These are phyloP conservation scores for Venturia oleaginea DNA, from an alignment of 2,329 filamentous ascomycete genomes.

Conservation along the genomic window DNA sequence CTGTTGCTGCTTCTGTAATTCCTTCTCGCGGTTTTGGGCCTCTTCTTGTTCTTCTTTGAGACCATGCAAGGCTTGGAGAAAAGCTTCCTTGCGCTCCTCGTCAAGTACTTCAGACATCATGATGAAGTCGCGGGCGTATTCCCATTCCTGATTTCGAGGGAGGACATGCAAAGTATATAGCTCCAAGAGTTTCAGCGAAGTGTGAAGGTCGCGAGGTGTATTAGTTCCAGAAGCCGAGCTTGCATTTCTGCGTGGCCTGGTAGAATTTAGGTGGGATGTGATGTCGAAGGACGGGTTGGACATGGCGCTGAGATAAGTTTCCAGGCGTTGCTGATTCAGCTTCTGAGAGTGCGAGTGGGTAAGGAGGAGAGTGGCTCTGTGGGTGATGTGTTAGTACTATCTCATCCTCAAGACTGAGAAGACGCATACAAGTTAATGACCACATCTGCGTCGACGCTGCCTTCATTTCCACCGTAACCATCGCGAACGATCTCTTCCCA, in stretches of 20 bases:
- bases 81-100: constrained; percentile 82
- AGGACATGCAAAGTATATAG: constrained; percentile 92
- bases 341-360: constrained; percentile 80
- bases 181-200: constrained; percentile 85
- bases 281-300: constrained; percentile 66
- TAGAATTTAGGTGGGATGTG: constrained; percentile 46
- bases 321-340: constrained; percentile 77
- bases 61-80: constrained; percentile 74
- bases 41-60: constrained; percentile 76
- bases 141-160: constrained; percentile 91
- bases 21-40: constrained; percentile 47
- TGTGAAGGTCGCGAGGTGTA: constrained; percentile 74
- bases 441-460: constrained; percentile 87
- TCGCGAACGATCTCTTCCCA: constrained; percentile 88
- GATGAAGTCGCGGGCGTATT: constrained; percentile 89
- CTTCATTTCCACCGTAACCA: constrained; percentile 81
- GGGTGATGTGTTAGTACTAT: background rate
- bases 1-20: constrained; percentile 53
- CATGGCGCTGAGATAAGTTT: constrained; percentile 77
- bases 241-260: constrained; percentile 26
- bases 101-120: constrained; percentile 77
- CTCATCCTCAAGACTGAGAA: background rate
- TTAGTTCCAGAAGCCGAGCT: constrained; percentile 54
- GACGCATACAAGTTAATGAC: constrained; percentile 72
- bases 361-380: constrained; percentile 76